Base-by-base conservation (phyloP, 2,329 filamentous ascomycete species). In the Pseudogymnoascus sp. region DNA sequence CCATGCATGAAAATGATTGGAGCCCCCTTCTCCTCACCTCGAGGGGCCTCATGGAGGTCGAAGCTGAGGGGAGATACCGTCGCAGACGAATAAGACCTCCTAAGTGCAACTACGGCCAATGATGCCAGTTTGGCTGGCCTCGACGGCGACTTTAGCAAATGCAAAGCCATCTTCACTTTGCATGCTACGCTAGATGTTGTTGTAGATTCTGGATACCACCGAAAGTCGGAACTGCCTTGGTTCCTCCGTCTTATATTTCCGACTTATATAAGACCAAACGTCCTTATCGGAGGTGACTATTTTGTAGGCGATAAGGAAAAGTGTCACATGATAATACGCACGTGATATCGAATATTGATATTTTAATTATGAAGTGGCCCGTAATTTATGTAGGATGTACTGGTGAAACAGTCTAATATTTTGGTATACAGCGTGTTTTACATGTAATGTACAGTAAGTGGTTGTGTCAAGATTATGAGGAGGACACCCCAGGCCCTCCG, bases 1-100 rank as follows among this genome's bases (percentile, higher is more conserved):
- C 95, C 93, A 75, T 98, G 93, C 72, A 98, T 85, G 69, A 98
- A 90, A 67, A 98, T 77, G 68, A 98, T 91, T 1, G 93, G 90
- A 41, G 78, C 72, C 36, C 76, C 75, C 66, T 78, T 76, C 71
- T 80, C 74, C 63, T 76, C 73, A 25, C 77, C 75, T 11, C 19
- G 60, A 1, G 68, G 63, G n/a, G 89, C 85, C 71, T 83, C 78
- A 73, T 92, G 86, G 48, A 90, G 78, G 71, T 91, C 88, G 74
- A 84, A 92, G 1, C 83, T 82, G 37, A 92, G 77, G n/a, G 51
- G 51, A 11, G 28, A 19, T 34, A 57, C 51, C 28, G 28, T 57
- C n/a, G 51, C 51, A 1, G 51, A 57, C 51, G 51, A 57, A 34
- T 57, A 57, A 5, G 51, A 6, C 16, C 51, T 57, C 28, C 51